Conservation (phyloP, 2,329 filamentous ascomycete species). For the Tolypocladium cylindrosporum region DNA sequence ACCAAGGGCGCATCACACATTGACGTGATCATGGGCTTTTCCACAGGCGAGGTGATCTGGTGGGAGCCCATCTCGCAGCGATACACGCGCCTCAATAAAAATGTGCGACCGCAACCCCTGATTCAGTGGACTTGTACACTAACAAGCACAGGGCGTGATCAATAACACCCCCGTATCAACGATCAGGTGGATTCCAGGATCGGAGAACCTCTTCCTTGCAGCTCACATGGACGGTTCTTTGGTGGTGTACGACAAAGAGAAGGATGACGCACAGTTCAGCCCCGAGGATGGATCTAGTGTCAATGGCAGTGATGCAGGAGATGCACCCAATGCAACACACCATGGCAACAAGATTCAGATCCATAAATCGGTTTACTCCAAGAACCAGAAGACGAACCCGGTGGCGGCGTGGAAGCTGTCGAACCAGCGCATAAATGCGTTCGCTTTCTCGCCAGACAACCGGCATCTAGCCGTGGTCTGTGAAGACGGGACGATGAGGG, state of each 20-base stretch:
- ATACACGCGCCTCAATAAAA: slow-evolving; percentile 94
- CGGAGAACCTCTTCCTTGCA: slow-evolving; percentile 85
- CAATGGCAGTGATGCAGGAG: slow-evolving; percentile 42
- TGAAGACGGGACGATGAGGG: slow-evolving; percentile 80
- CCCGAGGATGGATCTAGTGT: slow-evolving; percentile 59
- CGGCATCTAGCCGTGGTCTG: slow-evolving; percentile 81
- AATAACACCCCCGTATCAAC: slow-evolving; percentile 77
- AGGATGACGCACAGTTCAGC: slow-evolving; percentile 73
- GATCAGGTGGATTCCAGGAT: slow-evolving; percentile 88
- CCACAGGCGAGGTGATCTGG: slow-evolving; percentile 95
- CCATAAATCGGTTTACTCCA: slow-evolving; percentile 85
- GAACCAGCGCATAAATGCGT: slow-evolving; percentile 81
- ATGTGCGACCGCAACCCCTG: slow-evolving; percentile 41
- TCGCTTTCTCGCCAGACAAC: slow-evolving; percentile 85
- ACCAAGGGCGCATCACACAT: slow-evolving; percentile 75
- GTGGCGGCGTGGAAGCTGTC: slow-evolving; percentile 89
- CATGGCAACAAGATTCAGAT: slow-evolving; percentile 52
- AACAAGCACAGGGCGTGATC: slow-evolving; percentile 59
- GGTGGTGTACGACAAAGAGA: slow-evolving; percentile 95
- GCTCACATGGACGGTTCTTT: slow-evolving; percentile 86
- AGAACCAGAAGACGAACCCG: slow-evolving; percentile 87
- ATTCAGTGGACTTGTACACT: not conserved
- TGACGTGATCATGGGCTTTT: slow-evolving; percentile 91
- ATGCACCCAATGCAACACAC: slow-evolving; percentile 20
- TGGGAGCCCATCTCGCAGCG: slow-evolving; percentile 95